Conservation (phyloP, 176 grass and related monocot species). For the Juncus effusus region DNA sequence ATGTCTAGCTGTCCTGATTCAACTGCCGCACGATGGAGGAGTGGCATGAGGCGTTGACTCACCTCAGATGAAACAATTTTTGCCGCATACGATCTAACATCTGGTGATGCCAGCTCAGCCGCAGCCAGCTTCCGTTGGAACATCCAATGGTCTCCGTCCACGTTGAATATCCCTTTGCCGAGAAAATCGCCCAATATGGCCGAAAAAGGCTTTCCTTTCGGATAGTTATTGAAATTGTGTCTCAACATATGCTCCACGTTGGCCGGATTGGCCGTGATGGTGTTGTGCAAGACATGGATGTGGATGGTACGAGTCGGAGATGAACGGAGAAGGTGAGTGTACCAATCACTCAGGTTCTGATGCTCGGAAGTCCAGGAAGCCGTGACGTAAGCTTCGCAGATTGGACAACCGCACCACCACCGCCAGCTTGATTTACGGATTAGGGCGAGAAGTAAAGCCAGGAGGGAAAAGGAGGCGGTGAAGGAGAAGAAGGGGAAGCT, state of each 20-base stretch:
- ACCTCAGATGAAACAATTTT: constrained; percentile 54
- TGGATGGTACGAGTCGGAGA: constrained; percentile 66
- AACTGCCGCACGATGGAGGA: constrained; percentile 41
- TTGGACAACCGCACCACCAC: constrained; percentile 72
- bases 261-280: constrained; percentile 52
- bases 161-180: constrained; percentile 85
- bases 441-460: constrained; percentile 33
- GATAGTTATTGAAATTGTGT: constrained; percentile 63
- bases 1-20: constrained; percentile 40
- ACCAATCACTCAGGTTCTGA: constrained; percentile 88
- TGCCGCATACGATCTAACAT: constrained; percentile 37
- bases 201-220: constrained; percentile 63
- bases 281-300: constrained; percentile 74
- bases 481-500: constrained; percentile 38
- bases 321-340: constrained; percentile 64
- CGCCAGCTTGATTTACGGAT: constrained; percentile 38
- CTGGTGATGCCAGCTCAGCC: constrained; percentile 40
- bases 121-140: constrained; percentile 76
- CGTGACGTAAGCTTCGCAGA: constrained; percentile 68
- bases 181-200: constrained; percentile 79
- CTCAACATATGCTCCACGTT: constrained; percentile 80
- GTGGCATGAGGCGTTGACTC: constrained; percentile 43
- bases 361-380: constrained; percentile 61
- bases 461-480: constrained; percentile 37
- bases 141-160: constrained; percentile 62